phyloP scores from a whole-genome alignment of 1,284 basidiomycete species.

The Rhodotorula sp. region DNA sequence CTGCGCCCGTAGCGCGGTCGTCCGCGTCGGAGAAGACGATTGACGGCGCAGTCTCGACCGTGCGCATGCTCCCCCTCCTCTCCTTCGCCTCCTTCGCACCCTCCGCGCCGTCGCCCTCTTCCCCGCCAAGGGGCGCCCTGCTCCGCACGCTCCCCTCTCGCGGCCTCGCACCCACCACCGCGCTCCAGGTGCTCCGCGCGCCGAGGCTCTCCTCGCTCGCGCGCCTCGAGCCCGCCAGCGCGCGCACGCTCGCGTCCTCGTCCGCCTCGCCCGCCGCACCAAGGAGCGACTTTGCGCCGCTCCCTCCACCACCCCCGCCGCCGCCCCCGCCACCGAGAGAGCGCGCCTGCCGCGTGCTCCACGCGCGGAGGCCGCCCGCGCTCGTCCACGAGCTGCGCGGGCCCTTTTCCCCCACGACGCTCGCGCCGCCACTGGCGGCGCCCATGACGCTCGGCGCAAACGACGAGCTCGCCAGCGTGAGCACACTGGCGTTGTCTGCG shows the following conservation, averaged over 20 bases:
- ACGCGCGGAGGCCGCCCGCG: conserved; percentile 20
- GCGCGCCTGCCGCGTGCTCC: conserved; percentile 14
- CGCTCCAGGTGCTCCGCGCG: conserved; percentile 33
- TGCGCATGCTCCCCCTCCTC: background rate
- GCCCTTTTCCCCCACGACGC: background rate
- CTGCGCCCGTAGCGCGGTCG: background rate
- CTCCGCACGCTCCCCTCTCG: background rate
- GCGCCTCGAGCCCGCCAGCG: conserved; percentile 30
- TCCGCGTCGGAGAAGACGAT: background rate
- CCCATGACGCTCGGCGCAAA: conserved; percentile 59
- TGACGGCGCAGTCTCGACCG: conserved; percentile 6
- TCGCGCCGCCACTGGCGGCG: background rate
- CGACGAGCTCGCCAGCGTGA: conserved; percentile 90
- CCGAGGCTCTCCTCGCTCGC: conserved; percentile 38
- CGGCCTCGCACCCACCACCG: conserved; percentile 1
- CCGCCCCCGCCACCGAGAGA: conserved; percentile 11
- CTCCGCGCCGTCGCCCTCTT: background rate
- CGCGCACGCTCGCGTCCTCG: conserved; percentile 41
- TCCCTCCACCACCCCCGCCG: conserved; percentile 2
- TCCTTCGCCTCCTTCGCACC: background rate
- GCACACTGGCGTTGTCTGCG: conserved; percentile 82
- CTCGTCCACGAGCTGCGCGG: conserved; percentile 9
- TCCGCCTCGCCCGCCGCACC: conserved; percentile 14
- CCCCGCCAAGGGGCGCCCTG: background rate
- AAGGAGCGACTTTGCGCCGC: conserved; percentile 1